A percentile compares a stretch with the other conserved stretches of the same genome.
These are phyloP conservation scores for Solanum chilense DNA, from an alignment of 257 asterid genomes.

Conservation along the genomic window DNA sequence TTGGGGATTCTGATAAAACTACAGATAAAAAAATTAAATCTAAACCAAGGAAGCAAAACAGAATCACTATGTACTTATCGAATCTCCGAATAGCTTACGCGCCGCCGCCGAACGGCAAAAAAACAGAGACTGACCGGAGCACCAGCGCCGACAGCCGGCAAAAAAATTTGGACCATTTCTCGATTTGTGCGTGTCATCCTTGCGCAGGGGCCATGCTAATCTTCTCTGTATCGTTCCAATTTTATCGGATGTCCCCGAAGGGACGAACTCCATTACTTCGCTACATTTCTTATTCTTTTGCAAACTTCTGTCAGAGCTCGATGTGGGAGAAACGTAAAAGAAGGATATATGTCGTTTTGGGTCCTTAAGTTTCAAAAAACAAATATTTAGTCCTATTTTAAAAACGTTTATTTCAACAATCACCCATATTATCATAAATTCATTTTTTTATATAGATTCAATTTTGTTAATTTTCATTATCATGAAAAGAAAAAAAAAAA, in stretches of 20 bases:
- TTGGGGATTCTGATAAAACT: neutral
- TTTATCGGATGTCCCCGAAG: conserved; percentile 14
- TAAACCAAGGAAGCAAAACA: neutral
- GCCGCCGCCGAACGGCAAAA: neutral
- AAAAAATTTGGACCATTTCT: neutral
- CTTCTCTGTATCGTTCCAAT: conserved; percentile 19
- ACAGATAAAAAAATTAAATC: neutral
- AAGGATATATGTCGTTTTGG: neutral
- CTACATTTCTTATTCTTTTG: accelerated
- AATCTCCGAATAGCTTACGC: neutral
- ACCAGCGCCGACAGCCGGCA: neutral
- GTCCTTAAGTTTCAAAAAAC: neutral
- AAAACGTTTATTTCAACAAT: neutral
- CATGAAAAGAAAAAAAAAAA: no score
- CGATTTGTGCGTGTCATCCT: conserved; percentile 13
- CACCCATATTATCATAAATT: no score
- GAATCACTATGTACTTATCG: neutral
- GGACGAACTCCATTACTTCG: neutral
- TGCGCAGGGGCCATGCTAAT: conserved; percentile 16
- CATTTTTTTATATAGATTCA: no score
- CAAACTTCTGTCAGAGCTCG: accelerated
- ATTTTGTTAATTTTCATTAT: no score
- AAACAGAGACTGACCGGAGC: neutral
- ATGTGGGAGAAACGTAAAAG: neutral
- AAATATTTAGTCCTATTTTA: neutral